A percentile compares a stretch with the other conserved stretches of the same genome.
phyloP scores from a whole-genome alignment of 2,329 filamentous ascomycete genomes.

The Neodidymelliopsis sp. region DNA sequence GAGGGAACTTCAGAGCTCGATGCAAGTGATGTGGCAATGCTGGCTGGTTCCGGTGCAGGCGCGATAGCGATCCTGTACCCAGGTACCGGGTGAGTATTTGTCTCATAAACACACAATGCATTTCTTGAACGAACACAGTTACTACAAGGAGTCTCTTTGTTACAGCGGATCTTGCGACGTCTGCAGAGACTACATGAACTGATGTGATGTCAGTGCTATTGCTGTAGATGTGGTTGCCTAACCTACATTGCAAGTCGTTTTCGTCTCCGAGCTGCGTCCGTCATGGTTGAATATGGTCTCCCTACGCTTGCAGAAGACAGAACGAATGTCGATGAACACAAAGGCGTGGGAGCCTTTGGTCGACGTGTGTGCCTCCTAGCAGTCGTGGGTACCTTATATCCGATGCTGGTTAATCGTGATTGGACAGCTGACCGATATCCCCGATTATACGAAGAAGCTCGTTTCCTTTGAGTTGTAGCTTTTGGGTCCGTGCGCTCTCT shows the following conservation, averaged over 20 bases:
- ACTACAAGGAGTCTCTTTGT: conserved; percentile 65
- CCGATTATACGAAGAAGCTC: too few species aligned
- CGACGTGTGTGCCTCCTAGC: not conserved
- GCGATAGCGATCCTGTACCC: conserved; percentile 21
- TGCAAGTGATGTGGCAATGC: not conserved
- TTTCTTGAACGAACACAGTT: conserved; percentile 66
- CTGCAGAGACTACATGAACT: conserved; percentile 66
- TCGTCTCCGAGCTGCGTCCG: conserved; percentile 42
- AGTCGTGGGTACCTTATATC: not conserved
- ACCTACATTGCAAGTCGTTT: conserved; percentile 56
- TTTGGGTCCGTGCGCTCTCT: too few species aligned
- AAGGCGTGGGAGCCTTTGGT: not conserved
- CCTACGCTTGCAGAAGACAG: not conserved
- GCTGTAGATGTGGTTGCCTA: not conserved
- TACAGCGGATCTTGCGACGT: conserved; percentile 67
- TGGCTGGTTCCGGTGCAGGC: not conserved
- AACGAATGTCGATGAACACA: not conserved
- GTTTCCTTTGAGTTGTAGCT: too few species aligned
- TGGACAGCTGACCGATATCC: conserved; percentile 2
- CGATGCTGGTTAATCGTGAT: conserved; percentile 2
- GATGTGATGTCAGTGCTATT: conserved; percentile 15
- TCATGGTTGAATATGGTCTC: conserved; percentile 5
- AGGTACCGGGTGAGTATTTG: not conserved
- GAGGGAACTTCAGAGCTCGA: conserved; percentile 20
- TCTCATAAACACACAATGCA: conserved; percentile 62